Percentiles rank a stretch among this genome's conserved stretches.
Conservation (phyloP, 176 grass and related monocot species). For the Hyparrhenia diplandra region DNA sequence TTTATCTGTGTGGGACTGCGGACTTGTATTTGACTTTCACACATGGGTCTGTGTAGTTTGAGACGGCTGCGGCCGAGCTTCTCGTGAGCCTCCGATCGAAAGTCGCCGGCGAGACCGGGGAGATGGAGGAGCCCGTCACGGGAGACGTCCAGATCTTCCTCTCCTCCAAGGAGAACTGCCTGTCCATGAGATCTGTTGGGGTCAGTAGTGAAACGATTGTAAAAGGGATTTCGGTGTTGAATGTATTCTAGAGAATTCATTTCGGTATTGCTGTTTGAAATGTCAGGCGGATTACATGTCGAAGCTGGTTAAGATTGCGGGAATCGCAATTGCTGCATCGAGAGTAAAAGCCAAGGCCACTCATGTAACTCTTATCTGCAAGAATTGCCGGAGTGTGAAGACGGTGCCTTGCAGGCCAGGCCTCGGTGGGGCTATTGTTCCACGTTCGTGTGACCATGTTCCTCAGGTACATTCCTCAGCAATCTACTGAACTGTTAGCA, state of each 20-base stretch:
- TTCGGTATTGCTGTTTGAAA: not conserved
- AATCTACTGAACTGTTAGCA: not conserved
- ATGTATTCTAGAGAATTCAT: not conserved
- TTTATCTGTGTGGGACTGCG: not conserved
- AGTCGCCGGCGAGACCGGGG: conserved; percentile 79
- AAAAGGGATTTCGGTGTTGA: not conserved
- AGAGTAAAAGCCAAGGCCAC: conserved; percentile 98
- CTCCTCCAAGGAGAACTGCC: conserved; percentile 76
- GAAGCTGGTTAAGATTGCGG: conserved; percentile 87
- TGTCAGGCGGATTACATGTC: conserved; percentile 84
- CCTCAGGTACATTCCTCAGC: conserved; percentile 50
- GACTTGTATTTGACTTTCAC: not conserved
- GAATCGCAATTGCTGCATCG: conserved; percentile 82
- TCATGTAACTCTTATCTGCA: conserved; percentile 86
- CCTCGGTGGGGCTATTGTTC: conserved; percentile 87
- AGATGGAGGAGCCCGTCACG: conserved; percentile 84
- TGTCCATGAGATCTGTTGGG: conserved; percentile 88
- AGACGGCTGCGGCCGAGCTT: conserved; percentile 68
- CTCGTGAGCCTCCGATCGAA: conserved; percentile 73
- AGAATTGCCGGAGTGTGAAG: conserved; percentile 79
- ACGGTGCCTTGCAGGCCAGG: conserved; percentile 80
- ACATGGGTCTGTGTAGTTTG: conserved; percentile 43
- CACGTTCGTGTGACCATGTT: conserved; percentile 77
- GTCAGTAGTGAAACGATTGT: conserved; percentile 33
- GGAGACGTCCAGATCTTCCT: conserved; percentile 92